These are phyloP conservation scores for Ophiosphaerella narmari DNA, from an alignment of 2,329 filamentous ascomycete species.

Conservation along the genomic window DNA sequence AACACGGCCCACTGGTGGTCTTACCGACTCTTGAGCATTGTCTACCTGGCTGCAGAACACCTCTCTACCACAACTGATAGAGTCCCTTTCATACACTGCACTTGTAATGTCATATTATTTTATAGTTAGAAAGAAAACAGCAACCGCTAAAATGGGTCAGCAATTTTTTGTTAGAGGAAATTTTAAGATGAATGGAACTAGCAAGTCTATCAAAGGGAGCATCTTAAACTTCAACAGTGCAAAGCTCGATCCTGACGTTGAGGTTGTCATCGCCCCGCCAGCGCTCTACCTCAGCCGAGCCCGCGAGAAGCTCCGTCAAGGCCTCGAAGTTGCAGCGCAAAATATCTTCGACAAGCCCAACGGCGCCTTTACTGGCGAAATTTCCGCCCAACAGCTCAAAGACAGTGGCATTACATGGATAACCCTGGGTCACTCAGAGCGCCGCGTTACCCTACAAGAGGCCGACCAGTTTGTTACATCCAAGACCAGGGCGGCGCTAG, in stretches of 20 bases:
- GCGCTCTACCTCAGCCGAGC: conserved; percentile 87
- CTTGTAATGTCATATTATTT: too few species aligned
- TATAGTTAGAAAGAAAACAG: neutral
- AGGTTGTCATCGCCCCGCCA: conserved; percentile 94
- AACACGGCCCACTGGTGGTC: too few species aligned
- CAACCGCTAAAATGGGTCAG: conserved; percentile 75
- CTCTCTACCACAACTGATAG: too few species aligned
- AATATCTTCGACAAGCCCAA: conserved; percentile 98
- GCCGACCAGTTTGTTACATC: conserved; percentile 78
- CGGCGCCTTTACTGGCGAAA: conserved; percentile 96
- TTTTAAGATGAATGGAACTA: conserved; percentile 99
- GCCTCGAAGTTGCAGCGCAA: conserved; percentile 87
- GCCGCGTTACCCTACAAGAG: conserved; percentile 87
- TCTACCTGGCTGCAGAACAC: too few species aligned
- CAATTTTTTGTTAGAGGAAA: conserved; percentile 98
- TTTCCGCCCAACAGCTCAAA: conserved; percentile 87
- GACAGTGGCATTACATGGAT: conserved; percentile 88
- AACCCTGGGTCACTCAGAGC: conserved; percentile 93
- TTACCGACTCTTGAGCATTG: too few species aligned
- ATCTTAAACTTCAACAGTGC: conserved; percentile 86
- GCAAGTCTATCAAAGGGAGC: conserved; percentile 88
- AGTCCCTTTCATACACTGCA: too few species aligned
- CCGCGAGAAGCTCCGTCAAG: conserved; percentile 74
- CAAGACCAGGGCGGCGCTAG: conserved; percentile 93
- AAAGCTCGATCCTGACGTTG: conserved; percentile 74